Conservation (phyloP, 768 basidiomycete genomes). For the Cyathus striatus region DNA sequence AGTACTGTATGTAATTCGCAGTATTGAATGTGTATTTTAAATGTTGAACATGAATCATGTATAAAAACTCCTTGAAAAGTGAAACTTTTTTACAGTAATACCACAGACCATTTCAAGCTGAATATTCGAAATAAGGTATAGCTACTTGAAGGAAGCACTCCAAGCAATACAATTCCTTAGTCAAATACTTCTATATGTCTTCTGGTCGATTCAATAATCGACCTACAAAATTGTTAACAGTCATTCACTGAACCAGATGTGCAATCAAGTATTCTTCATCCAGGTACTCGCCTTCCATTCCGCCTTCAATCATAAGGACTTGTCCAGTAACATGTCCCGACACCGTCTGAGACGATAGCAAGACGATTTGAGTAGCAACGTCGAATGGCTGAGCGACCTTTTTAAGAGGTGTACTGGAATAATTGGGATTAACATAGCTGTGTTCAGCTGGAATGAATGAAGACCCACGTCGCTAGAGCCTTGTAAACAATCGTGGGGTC, state of each 20-base stretch:
- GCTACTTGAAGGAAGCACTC: too few species aligned
- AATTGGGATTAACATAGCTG: background rate
- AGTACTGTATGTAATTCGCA: too few species aligned
- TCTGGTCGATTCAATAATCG: too few species aligned
- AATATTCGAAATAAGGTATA: too few species aligned
- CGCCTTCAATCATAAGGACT: constrained; percentile 67
- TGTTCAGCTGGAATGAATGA: background rate
- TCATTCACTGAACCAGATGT: background rate
- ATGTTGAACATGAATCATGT: too few species aligned
- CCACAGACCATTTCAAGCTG: too few species aligned
- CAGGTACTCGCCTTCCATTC: constrained; percentile 61
- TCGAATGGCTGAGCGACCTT: constrained; percentile 62
- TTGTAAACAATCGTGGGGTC: constrained; percentile 49
- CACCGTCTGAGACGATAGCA: constrained; percentile 53
- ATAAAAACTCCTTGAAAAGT: too few species aligned
- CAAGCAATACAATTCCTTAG: too few species aligned
- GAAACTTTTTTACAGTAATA: too few species aligned
- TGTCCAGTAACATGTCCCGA: constrained; percentile 73
- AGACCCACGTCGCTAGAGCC: constrained; percentile 62
- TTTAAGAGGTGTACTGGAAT: constrained; percentile 59
- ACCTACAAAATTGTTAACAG: background rate
- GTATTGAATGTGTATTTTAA: too few species aligned
- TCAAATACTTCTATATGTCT: too few species aligned
- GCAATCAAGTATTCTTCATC: constrained; percentile 2
- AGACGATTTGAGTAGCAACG: constrained; percentile 58